Evolutionary conservation across 768 basidiomycete species (phyloP), one percentile per base, ranked within the genome.

Genomic region (Tylopilus vinaceipallidus): DNA sequence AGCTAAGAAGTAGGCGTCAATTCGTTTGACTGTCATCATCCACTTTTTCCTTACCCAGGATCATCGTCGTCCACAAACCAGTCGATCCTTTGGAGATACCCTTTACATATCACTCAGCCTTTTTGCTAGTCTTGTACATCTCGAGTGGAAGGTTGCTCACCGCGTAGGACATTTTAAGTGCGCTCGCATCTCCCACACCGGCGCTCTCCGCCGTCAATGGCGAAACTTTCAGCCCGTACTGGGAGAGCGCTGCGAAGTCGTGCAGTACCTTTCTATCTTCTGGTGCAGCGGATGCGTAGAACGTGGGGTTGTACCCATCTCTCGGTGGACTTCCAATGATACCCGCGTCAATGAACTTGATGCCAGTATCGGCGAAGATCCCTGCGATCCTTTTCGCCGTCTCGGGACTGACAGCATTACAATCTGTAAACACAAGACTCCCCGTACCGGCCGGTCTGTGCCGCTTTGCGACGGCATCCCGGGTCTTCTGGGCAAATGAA

Each of bases 151-250:
- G 35, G 20, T 41, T n/a, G 66, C 76, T 59, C 45, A 82, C 81
- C 42, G 77, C 78, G 64, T 84, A 81, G 17, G 80, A 79, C 81
- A 82, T 81, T 65, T 84, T 84, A 51, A 83, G 60, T 6, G 80
- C 80, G 52, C 81, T 83, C 2, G 81, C 82, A 54, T 78, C 80
- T 5, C 82, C 80, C 20, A 81, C 68, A 3, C 75, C 75, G 1
- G 70, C 69, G 24, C 74, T 76, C 45, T 78, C 75, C 20, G 75
- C 78, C 36, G 61, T 71, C 55, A 84, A 57, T 3, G 70, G 61
- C 14, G 71, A 74, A 10, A 79, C 64, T 56, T 73, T 77, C 19
- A 80, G 56, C 4, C 81, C 81, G 44, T 70, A 73, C 47, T 69
- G 56, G 14, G 70, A 63, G n/a, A 80, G 60, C 1, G 48, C 60